Evolutionary conservation across 345 rosid species (phyloP).

Genomic region (Zanthoxylum bungeanum): DNA sequence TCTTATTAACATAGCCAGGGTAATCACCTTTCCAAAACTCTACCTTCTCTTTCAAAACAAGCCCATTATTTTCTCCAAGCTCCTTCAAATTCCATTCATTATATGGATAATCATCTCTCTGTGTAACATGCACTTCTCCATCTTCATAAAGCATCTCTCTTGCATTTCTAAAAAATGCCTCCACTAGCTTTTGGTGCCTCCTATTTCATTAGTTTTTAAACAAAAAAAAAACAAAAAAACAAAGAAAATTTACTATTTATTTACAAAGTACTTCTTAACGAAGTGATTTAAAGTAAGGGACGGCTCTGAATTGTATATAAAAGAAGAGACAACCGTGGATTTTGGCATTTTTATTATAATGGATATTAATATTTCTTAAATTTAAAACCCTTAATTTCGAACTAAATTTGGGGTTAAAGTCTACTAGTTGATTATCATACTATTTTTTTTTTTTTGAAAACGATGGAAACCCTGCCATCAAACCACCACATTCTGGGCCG

Average conservation of each 20-base stretch:
- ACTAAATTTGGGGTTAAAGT: too few species aligned
- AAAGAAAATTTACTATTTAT: background rate
- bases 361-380: too few species aligned
- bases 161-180: constrained; percentile 8
- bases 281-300: too few species aligned
- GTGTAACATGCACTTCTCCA: constrained; percentile 16
- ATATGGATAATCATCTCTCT: constrained; percentile 2
- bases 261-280: too few species aligned
- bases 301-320: too few species aligned
- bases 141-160: background rate
- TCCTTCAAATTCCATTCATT: background rate
- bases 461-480: too few species aligned
- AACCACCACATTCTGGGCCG: too few species aligned
- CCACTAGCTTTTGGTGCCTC: background rate
- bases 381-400: too few species aligned
- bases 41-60: constrained; percentile 6
- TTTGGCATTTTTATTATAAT: too few species aligned
- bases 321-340: too few species aligned
- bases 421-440: too few species aligned
- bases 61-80: background rate
- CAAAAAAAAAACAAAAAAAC: background rate
- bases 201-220: background rate
- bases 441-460: too few species aligned
- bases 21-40: background rate
- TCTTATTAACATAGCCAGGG: constrained; percentile 8